Conservation (phyloP, 306 rosid species). For the Pachyrhizus erosus region DNA sequence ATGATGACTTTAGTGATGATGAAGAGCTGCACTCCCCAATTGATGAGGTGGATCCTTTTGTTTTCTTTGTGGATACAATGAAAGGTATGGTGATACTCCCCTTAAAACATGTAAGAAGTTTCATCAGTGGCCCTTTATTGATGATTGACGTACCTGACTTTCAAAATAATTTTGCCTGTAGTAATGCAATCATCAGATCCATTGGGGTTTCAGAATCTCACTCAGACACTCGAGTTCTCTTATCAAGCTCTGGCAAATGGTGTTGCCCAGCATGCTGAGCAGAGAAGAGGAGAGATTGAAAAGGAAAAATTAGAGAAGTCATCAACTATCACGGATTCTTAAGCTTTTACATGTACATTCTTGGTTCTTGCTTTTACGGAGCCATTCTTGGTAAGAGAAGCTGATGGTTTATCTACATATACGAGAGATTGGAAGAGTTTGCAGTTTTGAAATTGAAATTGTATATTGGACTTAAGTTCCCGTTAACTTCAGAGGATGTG, state of each 20-base stretch:
- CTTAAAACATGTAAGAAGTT: not conserved
- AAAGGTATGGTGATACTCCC: slow-evolving; percentile 59
- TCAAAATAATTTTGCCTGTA: slow-evolving; percentile 36
- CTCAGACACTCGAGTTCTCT: slow-evolving; percentile 80
- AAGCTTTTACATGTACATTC: slow-evolving; percentile 48
- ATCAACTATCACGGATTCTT: slow-evolving; percentile 58
- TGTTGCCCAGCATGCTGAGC: slow-evolving; percentile 89
- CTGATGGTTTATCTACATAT: too few relatives aligned
- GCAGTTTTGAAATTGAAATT: slow-evolving; percentile 53
- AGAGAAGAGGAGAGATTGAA: slow-evolving; percentile 79
- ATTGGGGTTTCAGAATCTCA: slow-evolving; percentile 77
- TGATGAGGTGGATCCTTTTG: slow-evolving; percentile 95
- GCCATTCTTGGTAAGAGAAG: slow-evolving; percentile 49
- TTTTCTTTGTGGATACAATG: slow-evolving; percentile 82
- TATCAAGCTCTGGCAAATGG: slow-evolving; percentile 92
- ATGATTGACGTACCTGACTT: slow-evolving; percentile 27
- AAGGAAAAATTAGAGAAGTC: slow-evolving; percentile 84
- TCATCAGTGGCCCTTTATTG: not conserved
- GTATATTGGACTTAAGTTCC: slow-evolving; percentile 46
- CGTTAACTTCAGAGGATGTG: slow-evolving; percentile 42
- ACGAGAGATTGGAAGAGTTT: too few relatives aligned
- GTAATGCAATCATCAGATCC: slow-evolving; percentile 78
- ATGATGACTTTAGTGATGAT: slow-evolving; percentile 83
- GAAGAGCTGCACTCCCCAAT: slow-evolving; percentile 94
- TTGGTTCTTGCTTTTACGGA: slow-evolving; percentile 48